A percentile compares a stretch with the other conserved stretches of the same genome.
Evolutionary conservation across 352 stramenopile genomes (phyloP).

Genomic region (Phytophthora sp.): DNA sequence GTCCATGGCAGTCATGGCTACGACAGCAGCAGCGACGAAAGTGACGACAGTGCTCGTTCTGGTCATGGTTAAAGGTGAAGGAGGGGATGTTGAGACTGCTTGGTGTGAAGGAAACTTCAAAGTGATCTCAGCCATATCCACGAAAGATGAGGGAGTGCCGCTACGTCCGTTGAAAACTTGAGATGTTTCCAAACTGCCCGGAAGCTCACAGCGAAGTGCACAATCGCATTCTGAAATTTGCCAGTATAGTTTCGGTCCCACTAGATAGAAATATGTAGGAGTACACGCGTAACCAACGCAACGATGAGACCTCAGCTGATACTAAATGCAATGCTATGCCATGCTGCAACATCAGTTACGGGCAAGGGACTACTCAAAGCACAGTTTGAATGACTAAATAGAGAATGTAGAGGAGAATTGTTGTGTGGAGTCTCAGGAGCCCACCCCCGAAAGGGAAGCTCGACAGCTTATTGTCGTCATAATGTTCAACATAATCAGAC

Average conservation of each 20-base stretch:
- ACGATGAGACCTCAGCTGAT: too few species aligned
- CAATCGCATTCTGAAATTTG: constrained; percentile 20
- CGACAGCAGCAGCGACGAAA: constrained; percentile 5
- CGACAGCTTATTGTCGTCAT: constrained; percentile 65
- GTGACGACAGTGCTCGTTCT: constrained; percentile 1
- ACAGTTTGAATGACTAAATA: too few species aligned
- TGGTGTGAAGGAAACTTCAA: constrained; percentile 16
- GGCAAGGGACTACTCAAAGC: too few species aligned
- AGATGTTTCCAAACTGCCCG: constrained; percentile 11
- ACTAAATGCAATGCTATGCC: not conserved
- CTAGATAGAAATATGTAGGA: too few species aligned
- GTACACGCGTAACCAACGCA: too few species aligned
- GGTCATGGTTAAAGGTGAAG: constrained; percentile 9
- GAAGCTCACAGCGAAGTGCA: not conserved
- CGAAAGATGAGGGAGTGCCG: not conserved
- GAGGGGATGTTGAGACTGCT: not conserved
- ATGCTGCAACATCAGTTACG: too few species aligned
- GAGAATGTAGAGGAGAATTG: constrained; percentile 3
- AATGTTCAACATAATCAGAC: constrained; percentile 81
- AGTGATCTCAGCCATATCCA: constrained; percentile 5
- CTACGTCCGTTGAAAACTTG: not conserved
- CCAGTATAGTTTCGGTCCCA: too few species aligned
- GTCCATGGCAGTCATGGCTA: constrained; percentile 3
- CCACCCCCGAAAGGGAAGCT: constrained; percentile 31
- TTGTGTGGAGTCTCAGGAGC: constrained; percentile 58